A percentile compares a stretch with the other conserved stretches of the same genome.
These are phyloP conservation scores for Phytophthora sojae DNA, from an alignment of 352 stramenopile genomes.

Conservation along the genomic window DNA sequence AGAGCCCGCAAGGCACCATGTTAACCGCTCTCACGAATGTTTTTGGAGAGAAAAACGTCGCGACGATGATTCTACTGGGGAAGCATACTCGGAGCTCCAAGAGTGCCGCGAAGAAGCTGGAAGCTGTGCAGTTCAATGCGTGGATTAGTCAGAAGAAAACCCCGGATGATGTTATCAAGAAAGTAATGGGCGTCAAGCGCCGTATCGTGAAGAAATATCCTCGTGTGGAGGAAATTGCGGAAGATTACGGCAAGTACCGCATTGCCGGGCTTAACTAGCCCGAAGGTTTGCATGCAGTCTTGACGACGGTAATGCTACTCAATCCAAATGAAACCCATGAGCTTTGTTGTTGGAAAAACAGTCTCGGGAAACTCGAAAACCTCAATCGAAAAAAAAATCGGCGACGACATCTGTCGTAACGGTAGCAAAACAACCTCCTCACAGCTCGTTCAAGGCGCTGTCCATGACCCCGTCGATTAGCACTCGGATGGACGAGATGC, in stretches of 20 bases:
- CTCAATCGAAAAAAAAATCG: constrained; percentile 6
- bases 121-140: neutral
- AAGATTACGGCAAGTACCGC: too few species aligned
- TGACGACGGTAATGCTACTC: neutral
- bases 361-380: neutral
- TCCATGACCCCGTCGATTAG: constrained; percentile 33
- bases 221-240: too few species aligned
- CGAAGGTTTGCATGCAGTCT: too few species aligned
- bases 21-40: neutral
- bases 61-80: neutral
- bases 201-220: too few species aligned
- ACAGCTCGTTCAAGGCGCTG: constrained; percentile 27
- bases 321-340: neutral
- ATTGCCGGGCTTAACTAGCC: too few species aligned
- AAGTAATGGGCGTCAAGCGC: too few species aligned
- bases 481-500: constrained; percentile 29
- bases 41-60: neutral
- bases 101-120: neutral
- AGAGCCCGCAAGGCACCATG: neutral
- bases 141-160: neutral
- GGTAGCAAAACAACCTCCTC: constrained; percentile 4
- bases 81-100: neutral
- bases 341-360: neutral
- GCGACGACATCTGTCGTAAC: neutral
- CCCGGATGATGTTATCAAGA: too few species aligned